Evolutionary conservation across 148 eudicot genomes (phyloP).

Genomic region (Diospyros kaki): DNA sequence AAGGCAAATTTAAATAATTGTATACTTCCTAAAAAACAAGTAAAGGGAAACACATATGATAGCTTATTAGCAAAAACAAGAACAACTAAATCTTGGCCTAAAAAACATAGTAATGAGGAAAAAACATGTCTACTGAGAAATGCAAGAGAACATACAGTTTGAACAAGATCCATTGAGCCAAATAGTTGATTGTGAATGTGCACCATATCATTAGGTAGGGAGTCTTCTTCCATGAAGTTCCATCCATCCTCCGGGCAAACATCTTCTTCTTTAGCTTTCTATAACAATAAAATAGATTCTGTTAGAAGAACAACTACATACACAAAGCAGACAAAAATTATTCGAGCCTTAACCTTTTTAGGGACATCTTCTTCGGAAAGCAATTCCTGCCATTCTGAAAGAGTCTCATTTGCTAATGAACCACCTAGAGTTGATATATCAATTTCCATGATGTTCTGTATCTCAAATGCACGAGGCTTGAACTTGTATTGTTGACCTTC

Average conservation of each 20-base stretch:
- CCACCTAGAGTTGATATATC: slow-evolving; percentile 53
- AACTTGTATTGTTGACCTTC: slow-evolving; percentile 73
- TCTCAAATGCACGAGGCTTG: slow-evolving; percentile 72
- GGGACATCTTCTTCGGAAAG: slow-evolving; percentile 42
- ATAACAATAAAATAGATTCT: slow-evolving; percentile 9
- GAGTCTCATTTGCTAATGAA: slow-evolving; percentile 51
- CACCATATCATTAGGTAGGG: slow-evolving; percentile 53
- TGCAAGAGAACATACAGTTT: slow-evolving; percentile 38
- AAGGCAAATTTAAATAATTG: too few relatives aligned
- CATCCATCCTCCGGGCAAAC: slow-evolving; percentile 47
- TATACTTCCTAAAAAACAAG: neutral
- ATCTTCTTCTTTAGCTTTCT: slow-evolving; percentile 38
- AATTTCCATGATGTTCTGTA: slow-evolving; percentile 61
- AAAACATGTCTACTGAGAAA: neutral
- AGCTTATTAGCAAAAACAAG: neutral
- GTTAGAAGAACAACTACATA: slow-evolving; percentile 1
- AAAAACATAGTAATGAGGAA: neutral
- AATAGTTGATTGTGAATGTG: slow-evolving; percentile 56
- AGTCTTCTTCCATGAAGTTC: slow-evolving; percentile 60
- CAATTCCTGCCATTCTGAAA: slow-evolving; percentile 81
- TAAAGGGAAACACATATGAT: neutral
- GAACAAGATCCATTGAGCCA: slow-evolving; percentile 68
- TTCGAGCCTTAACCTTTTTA: slow-evolving; percentile 35
- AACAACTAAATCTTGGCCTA: neutral
- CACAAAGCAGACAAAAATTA: neutral